Percentiles rank a stretch among this genome's conserved stretches.
Conservation (phyloP, 1,139 yeast species). For the Magnusiomyces paraingens region DNA sequence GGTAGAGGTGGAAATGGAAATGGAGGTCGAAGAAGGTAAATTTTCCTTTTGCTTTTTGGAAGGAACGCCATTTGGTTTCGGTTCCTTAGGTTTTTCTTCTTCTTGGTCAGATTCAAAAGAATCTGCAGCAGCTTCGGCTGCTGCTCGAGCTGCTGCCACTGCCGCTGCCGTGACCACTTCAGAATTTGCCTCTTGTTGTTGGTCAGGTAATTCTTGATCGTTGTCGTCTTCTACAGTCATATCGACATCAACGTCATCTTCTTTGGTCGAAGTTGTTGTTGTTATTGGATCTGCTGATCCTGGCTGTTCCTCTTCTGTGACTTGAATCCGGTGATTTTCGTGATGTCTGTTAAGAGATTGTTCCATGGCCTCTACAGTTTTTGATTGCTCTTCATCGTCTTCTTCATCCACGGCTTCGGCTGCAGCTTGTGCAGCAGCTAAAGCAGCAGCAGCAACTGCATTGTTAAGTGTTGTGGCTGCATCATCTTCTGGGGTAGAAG, state of each 20-base stretch:
- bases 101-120: conserved; percentile 1
- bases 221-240: too few relatives aligned
- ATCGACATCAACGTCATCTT: too few relatives aligned
- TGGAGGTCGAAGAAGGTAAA: background rate
- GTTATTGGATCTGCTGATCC: too few relatives aligned
- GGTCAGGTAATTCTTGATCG: too few relatives aligned
- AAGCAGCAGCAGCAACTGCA: conserved; percentile 11
- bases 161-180: conserved; percentile 3
- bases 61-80: background rate
- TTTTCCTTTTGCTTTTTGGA: too few relatives aligned
- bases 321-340: background rate
- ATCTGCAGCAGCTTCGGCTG: background rate
- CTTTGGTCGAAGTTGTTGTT: too few relatives aligned
- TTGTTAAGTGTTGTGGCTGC: background rate
- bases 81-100: background rate
- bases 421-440: conserved; percentile 11
- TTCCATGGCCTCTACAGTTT: conserved; percentile 3
- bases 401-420: background rate
- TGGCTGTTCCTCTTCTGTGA: too few relatives aligned
- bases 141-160: conserved; percentile 4
- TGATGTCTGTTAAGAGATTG: background rate
- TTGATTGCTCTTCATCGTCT: conserved; percentile 1
- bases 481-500: background rate
- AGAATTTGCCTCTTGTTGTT: conserved; percentile 3
- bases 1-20: background rate